Evolutionary conservation across 768 basidiomycete species (phyloP), one percentile per base, ranked within the genome.

Genomic region (Collybia sordida): DNA sequence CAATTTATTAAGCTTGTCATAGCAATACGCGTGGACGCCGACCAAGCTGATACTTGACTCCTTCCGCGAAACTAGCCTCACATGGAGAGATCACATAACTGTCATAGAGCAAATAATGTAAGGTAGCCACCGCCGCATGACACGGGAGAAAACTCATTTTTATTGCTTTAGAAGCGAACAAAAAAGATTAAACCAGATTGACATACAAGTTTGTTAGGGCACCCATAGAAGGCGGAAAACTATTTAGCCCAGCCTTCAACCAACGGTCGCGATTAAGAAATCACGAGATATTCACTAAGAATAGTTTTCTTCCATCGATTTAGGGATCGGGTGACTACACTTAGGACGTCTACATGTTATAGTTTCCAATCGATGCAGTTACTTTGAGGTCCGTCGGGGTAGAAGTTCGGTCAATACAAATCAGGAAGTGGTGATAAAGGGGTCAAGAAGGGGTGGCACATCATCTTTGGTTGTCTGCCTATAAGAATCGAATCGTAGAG

Each of bases 401-500:
- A 2, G 71, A 21, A 85, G 47, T 52, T 82, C 74, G 8, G 57
- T 67, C 25, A 82, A 63, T 9, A 65, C 50, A 49, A 77, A 64
- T 24, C 82, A 83, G 1, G 71, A 69, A 14, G 60, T 58, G 3
- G 74, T 76, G 11, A 57, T 71, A 34, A 84, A 72, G 17, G 83
- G 79, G 42, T 65, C 75, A 7, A 75, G 72, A 8, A 88, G 73
- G 1, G 86, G 83, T 22, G 88, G 64, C 34, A 75, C 69, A 49
- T 85, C 81, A 55, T 88, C 84, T 36, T 68, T 63, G 2, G 59
- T 61, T 3, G 83, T 72, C 46, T 74, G 60, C 22, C 77, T 58
- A 51, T 57, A 70, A 22, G 62, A 65, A 44, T 65, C 64, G 45
- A 64, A 75, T 37, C 79, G 68, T 51, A 79, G 59, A 0, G 69